A percentile compares a stretch with the other conserved stretches of the same genome.
These are phyloP conservation scores for Tylopilus plumbeoviolaceoides DNA, from an alignment of 768 basidiomycete genomes.

Conservation along the genomic window DNA sequence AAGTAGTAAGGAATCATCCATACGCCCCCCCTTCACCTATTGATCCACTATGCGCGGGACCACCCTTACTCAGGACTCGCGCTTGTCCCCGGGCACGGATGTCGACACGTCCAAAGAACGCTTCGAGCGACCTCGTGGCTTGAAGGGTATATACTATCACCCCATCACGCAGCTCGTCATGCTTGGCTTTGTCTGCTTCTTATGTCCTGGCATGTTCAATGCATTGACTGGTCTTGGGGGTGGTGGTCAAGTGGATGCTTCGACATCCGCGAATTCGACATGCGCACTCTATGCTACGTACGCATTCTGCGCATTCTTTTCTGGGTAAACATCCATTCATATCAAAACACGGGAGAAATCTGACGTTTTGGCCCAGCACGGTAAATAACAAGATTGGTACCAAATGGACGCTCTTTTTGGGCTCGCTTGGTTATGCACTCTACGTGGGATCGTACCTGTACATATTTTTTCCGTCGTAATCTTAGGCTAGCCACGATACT, in stretches of 20 bases:
- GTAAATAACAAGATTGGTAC: background rate
- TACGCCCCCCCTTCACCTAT: background rate
- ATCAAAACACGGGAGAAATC: background rate
- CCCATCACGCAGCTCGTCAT: slow-evolving; percentile 20
- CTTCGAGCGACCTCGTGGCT: background rate
- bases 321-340: slow-evolving; percentile 43
- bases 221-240: slow-evolving; percentile 26
- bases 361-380: background rate
- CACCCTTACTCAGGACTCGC: background rate
- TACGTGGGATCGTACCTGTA: background rate
- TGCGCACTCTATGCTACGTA: slow-evolving; percentile 58
- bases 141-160: background rate
- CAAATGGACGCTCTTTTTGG: background rate
- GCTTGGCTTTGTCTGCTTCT: slow-evolving; percentile 61
- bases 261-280: background rate
- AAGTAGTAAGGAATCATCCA: background rate
- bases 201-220: slow-evolving; percentile 69
- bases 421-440: background rate
- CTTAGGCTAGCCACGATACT: background rate
- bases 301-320: slow-evolving; percentile 57
- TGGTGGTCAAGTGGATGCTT: background rate
- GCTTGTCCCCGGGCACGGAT: background rate
- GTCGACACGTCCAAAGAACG: background rate
- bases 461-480: background rate
- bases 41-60: background rate